Evolutionary conservation across 2,329 filamentous ascomycete genomes (phyloP).

Genomic region (Lizonia empirigonia): DNA sequence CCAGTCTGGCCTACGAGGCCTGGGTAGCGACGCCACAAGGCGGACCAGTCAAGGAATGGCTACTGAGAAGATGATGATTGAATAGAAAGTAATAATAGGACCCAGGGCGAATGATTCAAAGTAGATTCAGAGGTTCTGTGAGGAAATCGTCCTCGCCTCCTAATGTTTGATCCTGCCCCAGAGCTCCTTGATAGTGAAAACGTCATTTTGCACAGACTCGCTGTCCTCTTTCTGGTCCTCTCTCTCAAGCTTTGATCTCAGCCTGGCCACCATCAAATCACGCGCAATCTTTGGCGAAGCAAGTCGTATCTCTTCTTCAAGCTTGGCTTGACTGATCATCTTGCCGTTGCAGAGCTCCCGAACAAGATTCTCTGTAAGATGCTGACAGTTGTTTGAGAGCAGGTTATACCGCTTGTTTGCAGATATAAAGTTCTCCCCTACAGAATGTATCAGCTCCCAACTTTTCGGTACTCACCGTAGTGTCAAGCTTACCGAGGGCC

Average conservation of each 20-base stretch:
- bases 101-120: background rate
- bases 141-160: background rate
- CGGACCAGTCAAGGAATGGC: background rate
- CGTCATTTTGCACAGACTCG: slow-evolving; percentile 14
- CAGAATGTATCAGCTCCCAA: background rate
- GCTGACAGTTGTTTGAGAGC: slow-evolving; percentile 17
- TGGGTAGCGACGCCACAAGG: background rate
- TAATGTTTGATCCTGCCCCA: slow-evolving; percentile 17
- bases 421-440: slow-evolving; percentile 14
- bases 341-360: slow-evolving; percentile 16
- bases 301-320: slow-evolving; percentile 17
- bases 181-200: slow-evolving; percentile 17
- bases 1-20: background rate
- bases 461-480: too few relatives aligned
- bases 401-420: slow-evolving; percentile 17
- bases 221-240: slow-evolving; percentile 18
- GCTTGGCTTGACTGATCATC: slow-evolving; percentile 18
- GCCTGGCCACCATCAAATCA: slow-evolving; percentile 12
- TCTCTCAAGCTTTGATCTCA: slow-evolving; percentile 16
- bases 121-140: background rate
- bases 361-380: slow-evolving; percentile 15
- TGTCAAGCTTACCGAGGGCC: background rate
- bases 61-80: background rate
- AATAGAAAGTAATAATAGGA: background rate
- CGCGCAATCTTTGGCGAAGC: slow-evolving; percentile 18